Base-by-base conservation (phyloP, 495 filamentous ascomycete species). In the Ramalina intermedia region DNA sequence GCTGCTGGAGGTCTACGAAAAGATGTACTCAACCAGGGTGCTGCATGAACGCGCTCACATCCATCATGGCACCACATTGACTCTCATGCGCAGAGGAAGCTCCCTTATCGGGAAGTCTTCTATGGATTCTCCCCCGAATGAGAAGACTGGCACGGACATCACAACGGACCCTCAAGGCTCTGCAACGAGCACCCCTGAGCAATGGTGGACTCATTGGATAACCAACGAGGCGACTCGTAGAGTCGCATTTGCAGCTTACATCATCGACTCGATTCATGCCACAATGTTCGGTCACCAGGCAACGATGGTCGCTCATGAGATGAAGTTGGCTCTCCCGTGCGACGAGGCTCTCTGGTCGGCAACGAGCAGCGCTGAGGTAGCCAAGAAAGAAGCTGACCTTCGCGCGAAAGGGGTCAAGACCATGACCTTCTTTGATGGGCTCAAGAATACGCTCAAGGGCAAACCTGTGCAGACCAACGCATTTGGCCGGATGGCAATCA, bases 261-360 rank as follows among this genome's bases (percentile, higher is more conserved):
- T 98, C 20, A 80, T 95, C 46, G 91, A 98, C 62, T 93, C 89
- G 3, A 93, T 87, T 6, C 91, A 98, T 66, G 88, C 90, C 3
- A 96, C 87, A 38, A 95, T 98, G 85, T 98, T 96, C 64, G 91
- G 91, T 0, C 91, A 98, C 63, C 89, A 88, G 16, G 90, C 87
- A 3, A 89, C 91, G 27, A 94, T 96, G 88, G 88, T 94, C 13
- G 88, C 91, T 3, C 88, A 95, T 61, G 91, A 98, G 66, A 85
- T 98, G 71, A 80, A 86, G 20, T 70, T 96, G 9, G 86, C 91
- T 1, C 67, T 98, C 23, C 91, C 91, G 12, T 96, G 91, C 59
- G 91, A 96, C 55, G 91, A 96, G 61, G 78, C 83, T 23, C 66
- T 96, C 20, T 98, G 91, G 91, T 86, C 87, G 37, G 91, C 91